These are phyloP conservation scores for Chamaecyparis obtusa DNA, from an alignment of 75 land plant genomes.

Conservation along the genomic window DNA sequence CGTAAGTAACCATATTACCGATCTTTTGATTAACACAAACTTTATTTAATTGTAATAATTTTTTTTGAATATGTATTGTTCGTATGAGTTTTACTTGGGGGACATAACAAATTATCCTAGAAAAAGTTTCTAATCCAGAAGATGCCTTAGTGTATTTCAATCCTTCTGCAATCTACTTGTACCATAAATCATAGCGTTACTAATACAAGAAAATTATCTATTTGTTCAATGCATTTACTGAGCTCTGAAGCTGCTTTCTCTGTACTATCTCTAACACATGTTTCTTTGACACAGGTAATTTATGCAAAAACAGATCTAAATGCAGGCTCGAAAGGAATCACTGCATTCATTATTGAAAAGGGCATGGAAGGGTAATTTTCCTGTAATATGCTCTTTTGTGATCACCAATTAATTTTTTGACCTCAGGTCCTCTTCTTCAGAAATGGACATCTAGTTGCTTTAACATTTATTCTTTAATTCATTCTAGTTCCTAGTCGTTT, in stretches of 20 bases:
- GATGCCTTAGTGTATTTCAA: neutral
- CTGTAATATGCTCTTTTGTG: neutral
- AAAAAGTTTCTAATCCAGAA: neutral
- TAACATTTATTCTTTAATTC: neutral
- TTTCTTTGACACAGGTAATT: slow-evolving; percentile 61
- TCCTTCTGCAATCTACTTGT: neutral
- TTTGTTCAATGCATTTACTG: neutral
- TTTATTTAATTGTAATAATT: no score
- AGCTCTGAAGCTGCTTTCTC: neutral
- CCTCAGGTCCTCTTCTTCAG: no score
- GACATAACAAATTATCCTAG: neutral
- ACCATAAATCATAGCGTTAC: neutral
- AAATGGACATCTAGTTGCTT: neutral
- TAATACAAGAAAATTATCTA: neutral
- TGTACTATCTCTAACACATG: neutral
- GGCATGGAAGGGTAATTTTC: slow-evolving; percentile 87
- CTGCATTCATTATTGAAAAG: slow-evolving; percentile 96
- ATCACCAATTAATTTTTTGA: neutral
- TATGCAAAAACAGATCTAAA: slow-evolving; percentile 89
- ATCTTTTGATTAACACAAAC: no score
- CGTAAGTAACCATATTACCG: no score
- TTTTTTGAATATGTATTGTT: no score
- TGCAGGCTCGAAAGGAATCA: slow-evolving; percentile 96
- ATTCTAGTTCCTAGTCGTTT: neutral
- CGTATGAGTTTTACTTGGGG: no score